Evolutionary conservation across 2,329 filamentous ascomycete genomes (phyloP).

Genomic region (Emericellopsis atlantica): DNA sequence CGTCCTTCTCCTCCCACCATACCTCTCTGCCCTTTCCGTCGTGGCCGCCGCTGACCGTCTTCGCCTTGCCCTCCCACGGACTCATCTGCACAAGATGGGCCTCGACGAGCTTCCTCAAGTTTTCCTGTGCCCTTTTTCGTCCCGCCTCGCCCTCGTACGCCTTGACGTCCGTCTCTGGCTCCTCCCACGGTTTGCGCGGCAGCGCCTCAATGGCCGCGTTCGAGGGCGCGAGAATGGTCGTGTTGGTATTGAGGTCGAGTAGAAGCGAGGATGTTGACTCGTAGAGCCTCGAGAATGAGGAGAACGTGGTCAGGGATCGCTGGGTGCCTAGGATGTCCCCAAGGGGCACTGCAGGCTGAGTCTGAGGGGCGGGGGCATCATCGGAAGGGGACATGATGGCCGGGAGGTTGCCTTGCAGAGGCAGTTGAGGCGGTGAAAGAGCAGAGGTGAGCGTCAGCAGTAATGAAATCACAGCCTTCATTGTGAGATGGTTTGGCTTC

Average conservation of each 20-base stretch:
- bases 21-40: slow-evolving; percentile 33
- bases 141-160: slow-evolving; percentile 69
- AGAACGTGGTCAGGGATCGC: slow-evolving; percentile 72
- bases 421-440: slow-evolving; percentile 7
- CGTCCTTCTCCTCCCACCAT: slow-evolving; percentile 70
- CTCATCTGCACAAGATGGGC: slow-evolving; percentile 65
- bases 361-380: slow-evolving; percentile 5
- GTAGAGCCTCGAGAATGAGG: slow-evolving; percentile 66
- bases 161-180: slow-evolving; percentile 51
- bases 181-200: slow-evolving; percentile 78
- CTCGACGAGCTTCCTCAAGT: slow-evolving; percentile 72
- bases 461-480: not conserved
- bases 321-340: slow-evolving; percentile 76
- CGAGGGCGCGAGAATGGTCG: slow-evolving; percentile 76
- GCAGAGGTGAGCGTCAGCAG: slow-evolving; percentile 16
- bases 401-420: slow-evolving; percentile 9
- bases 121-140: slow-evolving; percentile 61
- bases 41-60: slow-evolving; percentile 39
- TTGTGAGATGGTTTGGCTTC: not conserved
- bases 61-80: slow-evolving; percentile 64
- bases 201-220: slow-evolving; percentile 71
- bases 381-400: slow-evolving; percentile 9
- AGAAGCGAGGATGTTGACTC: slow-evolving; percentile 56
- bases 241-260: slow-evolving; percentile 52
- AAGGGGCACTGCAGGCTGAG: slow-evolving; percentile 48